These are phyloP conservation scores for Tricholoma sp. DNA, from an alignment of 768 basidiomycete species.

Conservation along the genomic window DNA sequence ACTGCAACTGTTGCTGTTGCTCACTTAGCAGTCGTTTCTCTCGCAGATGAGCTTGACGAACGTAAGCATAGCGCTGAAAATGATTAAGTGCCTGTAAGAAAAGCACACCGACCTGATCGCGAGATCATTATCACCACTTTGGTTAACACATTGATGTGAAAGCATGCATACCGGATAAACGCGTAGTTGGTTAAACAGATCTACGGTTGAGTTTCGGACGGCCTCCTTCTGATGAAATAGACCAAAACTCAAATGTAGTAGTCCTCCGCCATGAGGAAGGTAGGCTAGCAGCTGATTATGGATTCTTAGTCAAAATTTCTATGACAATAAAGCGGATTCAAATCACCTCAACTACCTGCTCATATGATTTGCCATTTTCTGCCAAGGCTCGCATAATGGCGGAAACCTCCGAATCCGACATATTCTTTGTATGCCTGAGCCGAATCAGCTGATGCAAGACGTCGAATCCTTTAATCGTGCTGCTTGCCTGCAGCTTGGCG, in stretches of 20 bases:
- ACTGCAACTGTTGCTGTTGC: slow-evolving; percentile 24
- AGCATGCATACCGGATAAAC: slow-evolving; percentile 71
- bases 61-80: slow-evolving; percentile 86
- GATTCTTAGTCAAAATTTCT: neutral
- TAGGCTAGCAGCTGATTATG: slow-evolving; percentile 68
- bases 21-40: slow-evolving; percentile 35
- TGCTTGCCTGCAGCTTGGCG: slow-evolving; percentile 42
- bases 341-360: slow-evolving; percentile 83
- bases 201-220: slow-evolving; percentile 76
- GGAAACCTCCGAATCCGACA: slow-evolving; percentile 70
- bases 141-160: neutral
- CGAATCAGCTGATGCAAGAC: slow-evolving; percentile 81
- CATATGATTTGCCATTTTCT: slow-evolving; percentile 71
- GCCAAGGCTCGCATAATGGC: slow-evolving; percentile 72
- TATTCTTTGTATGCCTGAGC: slow-evolving; percentile 65
- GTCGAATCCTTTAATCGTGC: slow-evolving; percentile 77
- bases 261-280: slow-evolving; percentile 72
- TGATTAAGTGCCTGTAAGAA: slow-evolving; percentile 79
- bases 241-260: slow-evolving; percentile 82
- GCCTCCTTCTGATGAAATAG: slow-evolving; percentile 83
- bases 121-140: slow-evolving; percentile 3
- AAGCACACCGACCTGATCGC: slow-evolving; percentile 65
- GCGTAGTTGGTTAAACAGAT: slow-evolving; percentile 78
- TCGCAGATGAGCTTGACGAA: slow-evolving; percentile 71
- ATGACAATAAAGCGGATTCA: neutral